phyloP scores from a whole-genome alignment of 805 yeast genomes.

The Jamesozyma rosinii region DNA sequence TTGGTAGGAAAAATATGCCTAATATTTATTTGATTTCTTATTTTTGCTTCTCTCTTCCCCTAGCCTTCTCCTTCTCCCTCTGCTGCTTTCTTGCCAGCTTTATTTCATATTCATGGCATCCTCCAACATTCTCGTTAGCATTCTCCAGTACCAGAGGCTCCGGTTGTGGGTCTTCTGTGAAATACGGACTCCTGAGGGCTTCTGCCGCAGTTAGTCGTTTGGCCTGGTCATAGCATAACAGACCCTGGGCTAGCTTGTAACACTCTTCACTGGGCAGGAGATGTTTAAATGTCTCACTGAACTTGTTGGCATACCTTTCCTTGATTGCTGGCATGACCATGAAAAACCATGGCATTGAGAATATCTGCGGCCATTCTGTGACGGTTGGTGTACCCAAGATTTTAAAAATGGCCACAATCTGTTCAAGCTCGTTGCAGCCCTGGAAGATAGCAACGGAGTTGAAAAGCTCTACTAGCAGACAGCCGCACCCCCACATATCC shows the following conservation, averaged over 20 bases:
- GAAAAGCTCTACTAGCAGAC: constrained; percentile 75
- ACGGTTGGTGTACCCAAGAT: constrained; percentile 79
- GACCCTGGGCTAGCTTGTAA: constrained; percentile 52
- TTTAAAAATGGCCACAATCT: constrained; percentile 64
- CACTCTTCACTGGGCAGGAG: constrained; percentile 42
- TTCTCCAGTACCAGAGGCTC: constrained; percentile 48
- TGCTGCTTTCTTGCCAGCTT: constrained; percentile 57
- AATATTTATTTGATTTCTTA: constrained; percentile 1
- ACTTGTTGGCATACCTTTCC: constrained; percentile 24
- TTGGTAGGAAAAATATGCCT: too few relatives aligned
- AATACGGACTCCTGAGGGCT: constrained; percentile 66
- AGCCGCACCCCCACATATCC: constrained; percentile 96
- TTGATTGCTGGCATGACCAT: constrained; percentile 53
- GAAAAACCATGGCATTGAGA: constrained; percentile 85
- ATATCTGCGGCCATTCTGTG: constrained; percentile 70
- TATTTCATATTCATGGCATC: constrained; percentile 91
- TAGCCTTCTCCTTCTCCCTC: constrained; percentile 5
- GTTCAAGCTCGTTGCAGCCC: constrained; percentile 83
- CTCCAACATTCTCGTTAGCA: constrained; percentile 42
- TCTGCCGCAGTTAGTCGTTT: constrained; percentile 56
- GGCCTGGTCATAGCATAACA: constrained; percentile 62
- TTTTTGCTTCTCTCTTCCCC: too few relatives aligned
- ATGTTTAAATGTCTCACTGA: constrained; percentile 36
- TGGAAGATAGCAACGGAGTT: constrained; percentile 69
- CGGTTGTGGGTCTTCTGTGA: constrained; percentile 57